phyloP scores from a whole-genome alignment of 2,329 filamentous ascomycete genomes.

The Colletotrichum sidae region DNA sequence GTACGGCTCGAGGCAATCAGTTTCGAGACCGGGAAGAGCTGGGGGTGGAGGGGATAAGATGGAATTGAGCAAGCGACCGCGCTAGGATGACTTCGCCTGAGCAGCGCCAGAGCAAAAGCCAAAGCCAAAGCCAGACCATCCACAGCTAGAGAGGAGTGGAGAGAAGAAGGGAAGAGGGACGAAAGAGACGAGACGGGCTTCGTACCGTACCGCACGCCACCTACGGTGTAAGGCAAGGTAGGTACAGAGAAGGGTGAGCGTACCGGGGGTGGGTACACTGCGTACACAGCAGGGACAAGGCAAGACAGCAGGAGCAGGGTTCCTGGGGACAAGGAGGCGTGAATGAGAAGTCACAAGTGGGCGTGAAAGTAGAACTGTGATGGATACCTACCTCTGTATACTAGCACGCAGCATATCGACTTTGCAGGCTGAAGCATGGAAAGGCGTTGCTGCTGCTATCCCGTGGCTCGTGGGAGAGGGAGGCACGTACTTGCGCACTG shows the following conservation, averaged over 20 bases:
- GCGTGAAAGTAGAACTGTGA: constrained; percentile 20
- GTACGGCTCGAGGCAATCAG: constrained; percentile 24
- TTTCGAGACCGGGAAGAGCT: constrained; percentile 36
- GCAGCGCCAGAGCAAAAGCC: constrained; percentile 18
- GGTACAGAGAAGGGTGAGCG: not conserved
- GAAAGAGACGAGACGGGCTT: constrained; percentile 20
- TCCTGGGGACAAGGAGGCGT: constrained; percentile 18
- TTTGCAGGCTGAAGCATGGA: too few relatives aligned
- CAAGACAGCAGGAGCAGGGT: constrained; percentile 34
- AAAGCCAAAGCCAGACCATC: constrained; percentile 2
- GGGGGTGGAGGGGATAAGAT: constrained; percentile 39
- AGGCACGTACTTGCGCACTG: too few relatives aligned
- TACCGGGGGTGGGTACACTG: not conserved
- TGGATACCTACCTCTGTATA: not conserved
- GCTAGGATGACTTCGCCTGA: constrained; percentile 34
- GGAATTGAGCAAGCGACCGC: constrained; percentile 36
- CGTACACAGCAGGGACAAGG: constrained; percentile 30
- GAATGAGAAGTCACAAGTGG: not conserved
- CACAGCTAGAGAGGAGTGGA: constrained; percentile 1
- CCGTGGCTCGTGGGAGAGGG: too few relatives aligned
- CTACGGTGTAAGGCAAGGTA: too few relatives aligned
- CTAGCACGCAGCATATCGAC: too few relatives aligned
- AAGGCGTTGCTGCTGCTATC: too few relatives aligned
- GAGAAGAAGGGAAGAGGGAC: not conserved
- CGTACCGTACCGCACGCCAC: constrained; percentile 13